Conservation (phyloP, 352 stramenopile genomes). For the Peronospora tabacina region DNA sequence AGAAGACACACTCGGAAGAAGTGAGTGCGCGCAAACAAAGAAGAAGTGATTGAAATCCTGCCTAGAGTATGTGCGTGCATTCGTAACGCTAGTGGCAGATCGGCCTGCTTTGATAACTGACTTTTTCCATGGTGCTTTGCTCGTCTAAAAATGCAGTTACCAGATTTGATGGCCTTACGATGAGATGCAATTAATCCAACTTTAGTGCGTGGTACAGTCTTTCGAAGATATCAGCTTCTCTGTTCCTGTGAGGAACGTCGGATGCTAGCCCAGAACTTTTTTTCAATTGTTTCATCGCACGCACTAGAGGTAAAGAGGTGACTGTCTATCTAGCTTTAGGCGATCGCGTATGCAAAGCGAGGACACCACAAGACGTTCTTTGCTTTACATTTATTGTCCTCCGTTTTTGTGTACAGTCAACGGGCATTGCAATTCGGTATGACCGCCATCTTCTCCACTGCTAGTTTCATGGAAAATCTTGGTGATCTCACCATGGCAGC, state of each 20-base stretch:
- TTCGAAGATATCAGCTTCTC: too few species aligned
- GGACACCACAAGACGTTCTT: background rate
- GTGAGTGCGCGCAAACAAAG: background rate
- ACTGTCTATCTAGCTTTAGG: too few species aligned
- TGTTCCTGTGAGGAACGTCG: too few species aligned
- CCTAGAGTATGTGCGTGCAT: background rate
- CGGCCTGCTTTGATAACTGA: background rate
- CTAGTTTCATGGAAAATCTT: background rate
- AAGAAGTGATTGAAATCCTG: background rate
- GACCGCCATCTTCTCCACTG: background rate
- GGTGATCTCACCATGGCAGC: constrained; percentile 33
- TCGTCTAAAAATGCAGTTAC: too few species aligned
- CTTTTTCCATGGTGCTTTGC: too few species aligned
- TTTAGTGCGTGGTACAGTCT: too few species aligned
- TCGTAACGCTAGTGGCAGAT: background rate
- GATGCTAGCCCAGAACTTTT: too few species aligned
- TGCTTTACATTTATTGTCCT: background rate
- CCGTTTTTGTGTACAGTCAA: background rate
- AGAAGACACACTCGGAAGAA: constrained; percentile 10
- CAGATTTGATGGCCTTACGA: too few species aligned
- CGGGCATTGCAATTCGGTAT: background rate
- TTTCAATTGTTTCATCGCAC: too few species aligned
- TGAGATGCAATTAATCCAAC: too few species aligned
- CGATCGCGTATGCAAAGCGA: too few species aligned
- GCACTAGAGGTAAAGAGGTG: too few species aligned